phyloP scores from a whole-genome alignment of 2,329 filamentous ascomycete genomes.

The Penicillium griseofulvum region DNA sequence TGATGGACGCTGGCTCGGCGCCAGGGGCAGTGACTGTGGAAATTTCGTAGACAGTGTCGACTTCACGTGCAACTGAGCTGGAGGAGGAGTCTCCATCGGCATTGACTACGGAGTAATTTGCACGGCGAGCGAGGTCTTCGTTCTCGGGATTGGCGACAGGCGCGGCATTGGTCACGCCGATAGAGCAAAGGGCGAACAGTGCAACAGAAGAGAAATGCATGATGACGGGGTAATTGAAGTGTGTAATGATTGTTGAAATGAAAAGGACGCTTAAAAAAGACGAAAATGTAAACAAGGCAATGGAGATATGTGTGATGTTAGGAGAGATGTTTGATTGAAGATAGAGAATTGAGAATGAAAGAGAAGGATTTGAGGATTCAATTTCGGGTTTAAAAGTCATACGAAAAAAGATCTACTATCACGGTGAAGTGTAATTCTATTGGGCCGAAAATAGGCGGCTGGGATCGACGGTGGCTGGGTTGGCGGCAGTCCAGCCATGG shows the following conservation, averaged over 20 bases:
- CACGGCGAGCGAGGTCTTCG: constrained; percentile 26
- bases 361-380: not conserved
- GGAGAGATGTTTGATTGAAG: not conserved
- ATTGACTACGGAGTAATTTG: constrained; percentile 33
- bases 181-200: constrained; percentile 28
- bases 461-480: constrained; percentile 26
- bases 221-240: constrained; percentile 6
- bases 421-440: constrained; percentile 12
- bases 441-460: constrained; percentile 23
- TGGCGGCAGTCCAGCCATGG: constrained; percentile 8
- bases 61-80: constrained; percentile 16
- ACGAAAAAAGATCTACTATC: not conserved
- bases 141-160: constrained; percentile 26
- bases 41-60: constrained; percentile 22
- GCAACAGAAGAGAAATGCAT: constrained; percentile 33
- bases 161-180: constrained; percentile 27
- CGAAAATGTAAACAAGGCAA: constrained; percentile 5
- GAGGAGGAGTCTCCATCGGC: constrained; percentile 25
- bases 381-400: constrained; percentile 2
- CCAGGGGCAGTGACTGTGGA: constrained; percentile 18
- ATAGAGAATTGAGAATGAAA: not conserved
- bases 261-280: not conserved
- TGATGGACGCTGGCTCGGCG: constrained; percentile 2
- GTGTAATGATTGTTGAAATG: constrained; percentile 1
- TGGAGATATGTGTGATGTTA: not conserved